Evolutionary conservation across 208 protist species (phyloP), one percentile per base, ranked within the genome.

Genomic region (Leishmania martiniquensis): DNA sequence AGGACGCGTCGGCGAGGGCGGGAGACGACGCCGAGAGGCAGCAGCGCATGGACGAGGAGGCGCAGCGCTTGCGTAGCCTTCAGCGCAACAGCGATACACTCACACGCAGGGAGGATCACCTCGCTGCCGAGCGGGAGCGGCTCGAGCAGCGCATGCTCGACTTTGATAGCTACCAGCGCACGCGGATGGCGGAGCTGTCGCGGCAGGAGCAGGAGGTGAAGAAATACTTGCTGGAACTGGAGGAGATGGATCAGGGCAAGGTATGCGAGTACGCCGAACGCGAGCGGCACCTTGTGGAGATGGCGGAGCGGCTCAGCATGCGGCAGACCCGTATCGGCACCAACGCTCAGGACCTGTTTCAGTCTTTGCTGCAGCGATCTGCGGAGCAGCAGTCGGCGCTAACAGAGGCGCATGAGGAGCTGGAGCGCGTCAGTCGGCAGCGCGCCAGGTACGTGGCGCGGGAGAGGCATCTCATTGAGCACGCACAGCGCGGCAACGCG

Each of bases 141-240:
- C 82, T 92, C 29, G 76, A 86, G 70, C 74, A 86, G 60, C 85
- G 85, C 59, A 81, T 87, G 65, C 54, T 78, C 4, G 75, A 82
- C 71, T 86, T 91, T 37, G 85, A 87, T 49, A 79, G 49, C 55
- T 76, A 81, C 69, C 47, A 87, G 77, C 78, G 80, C 25, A 54
- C 78, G 15, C 77, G 82, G 39, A 74, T 72, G 45, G 44, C 75
- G 20, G 81, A 86, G 55, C 66, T 89, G 44, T 67, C 52, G 4
- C 76, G 65, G 44, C 82, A 95, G 70, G 87, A 90, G 72, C n/a
- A 54, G 20, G 85, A 88, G 54, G 77, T 91, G 71, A 84, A 89
- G 75, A 66, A 67, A 37, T 89, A 92, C 63, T 60, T 93, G 74
- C 76, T 89, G 49, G 85, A 92, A 71, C 47, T 90, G 59, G 88